A percentile compares a stretch with the other conserved stretches of the same genome.
phyloP scores from a whole-genome alignment of 257 asterid genomes.

The Dorcoceras hygrometricum region DNA sequence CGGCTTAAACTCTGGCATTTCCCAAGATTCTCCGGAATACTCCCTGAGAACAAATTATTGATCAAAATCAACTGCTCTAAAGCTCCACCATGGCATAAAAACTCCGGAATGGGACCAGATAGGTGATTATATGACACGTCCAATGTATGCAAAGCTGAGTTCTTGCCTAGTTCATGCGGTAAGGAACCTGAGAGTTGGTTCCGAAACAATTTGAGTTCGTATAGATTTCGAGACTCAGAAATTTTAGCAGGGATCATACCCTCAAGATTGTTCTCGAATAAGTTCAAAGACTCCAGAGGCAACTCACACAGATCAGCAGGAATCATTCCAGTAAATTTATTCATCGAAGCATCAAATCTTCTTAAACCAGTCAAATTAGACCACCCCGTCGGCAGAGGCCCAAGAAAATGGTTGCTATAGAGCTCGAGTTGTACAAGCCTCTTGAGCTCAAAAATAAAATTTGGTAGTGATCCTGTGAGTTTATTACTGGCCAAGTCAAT shows the following conservation, averaged over 20 bases:
- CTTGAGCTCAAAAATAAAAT: conserved; percentile 38
- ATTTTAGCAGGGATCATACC: conserved; percentile 70
- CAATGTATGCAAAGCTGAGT: conserved; percentile 43
- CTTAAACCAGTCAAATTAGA: conserved; percentile 62
- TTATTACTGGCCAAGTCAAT: conserved; percentile 51
- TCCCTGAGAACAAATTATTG: conserved; percentile 55
- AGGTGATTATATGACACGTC: conserved; percentile 57
- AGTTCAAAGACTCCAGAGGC: conserved; percentile 69
- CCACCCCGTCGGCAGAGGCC: conserved; percentile 66
- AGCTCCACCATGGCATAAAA: conserved; percentile 52
- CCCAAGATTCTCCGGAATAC: conserved; percentile 52
- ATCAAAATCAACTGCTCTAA: conserved; percentile 43
- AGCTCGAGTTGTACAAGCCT: conserved; percentile 68
- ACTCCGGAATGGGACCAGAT: conserved; percentile 53
- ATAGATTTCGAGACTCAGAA: conserved; percentile 51
- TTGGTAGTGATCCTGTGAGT: conserved; percentile 57
- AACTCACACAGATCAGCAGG: conserved; percentile 65
- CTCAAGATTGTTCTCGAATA: conserved; percentile 50
- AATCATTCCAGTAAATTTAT: conserved; percentile 54
- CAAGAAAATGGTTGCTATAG: conserved; percentile 52
- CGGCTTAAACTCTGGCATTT: conserved; percentile 54
- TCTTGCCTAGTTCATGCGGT: conserved; percentile 68
- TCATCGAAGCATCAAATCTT: conserved; percentile 64
- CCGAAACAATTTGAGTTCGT: conserved; percentile 48
- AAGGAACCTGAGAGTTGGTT: conserved; percentile 56